Conservation (phyloP, 495 filamentous ascomycete species). For the Aspergillus mulundensis region DNA sequence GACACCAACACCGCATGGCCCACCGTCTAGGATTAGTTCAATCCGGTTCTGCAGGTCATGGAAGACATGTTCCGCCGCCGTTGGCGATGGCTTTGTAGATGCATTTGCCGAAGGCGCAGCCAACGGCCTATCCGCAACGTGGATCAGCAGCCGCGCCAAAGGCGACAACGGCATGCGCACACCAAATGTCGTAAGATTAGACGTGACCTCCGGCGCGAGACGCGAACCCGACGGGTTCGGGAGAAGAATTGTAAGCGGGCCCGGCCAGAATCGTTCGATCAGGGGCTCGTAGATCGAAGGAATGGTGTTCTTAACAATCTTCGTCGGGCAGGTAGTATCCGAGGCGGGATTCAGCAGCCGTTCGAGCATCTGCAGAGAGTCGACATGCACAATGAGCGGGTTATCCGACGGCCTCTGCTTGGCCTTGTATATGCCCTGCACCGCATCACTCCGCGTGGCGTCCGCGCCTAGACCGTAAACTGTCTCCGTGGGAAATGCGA, state of each 20-base stretch:
- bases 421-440: constrained; percentile 84
- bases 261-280: constrained; percentile 87
- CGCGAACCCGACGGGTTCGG: constrained; percentile 65
- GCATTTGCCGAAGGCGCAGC: constrained; percentile 96
- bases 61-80: constrained; percentile 79
- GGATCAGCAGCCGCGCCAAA: constrained; percentile 82
- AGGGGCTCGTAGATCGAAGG: constrained; percentile 79
- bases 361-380: constrained; percentile 74
- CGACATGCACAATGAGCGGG: constrained; percentile 88
- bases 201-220: constrained; percentile 84
- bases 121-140: constrained; percentile 68
- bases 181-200: constrained; percentile 77
- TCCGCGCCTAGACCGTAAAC: constrained; percentile 96
- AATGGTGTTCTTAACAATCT: constrained; percentile 46
- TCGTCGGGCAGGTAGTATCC: constrained; percentile 21
- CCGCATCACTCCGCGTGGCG: constrained; percentile 78
- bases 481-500: constrained; percentile 97
- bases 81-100: constrained; percentile 86
- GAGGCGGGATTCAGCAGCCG: constrained; percentile 47
- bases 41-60: constrained; percentile 85
- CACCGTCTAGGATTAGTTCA: constrained; percentile 85
- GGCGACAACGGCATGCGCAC: constrained; percentile 81
- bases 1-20: constrained; percentile 78
- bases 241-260: constrained; percentile 87
- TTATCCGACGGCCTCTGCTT: constrained; percentile 92